Conservation (phyloP, 805 yeast genomes). For the Candida ulmi region DNA sequence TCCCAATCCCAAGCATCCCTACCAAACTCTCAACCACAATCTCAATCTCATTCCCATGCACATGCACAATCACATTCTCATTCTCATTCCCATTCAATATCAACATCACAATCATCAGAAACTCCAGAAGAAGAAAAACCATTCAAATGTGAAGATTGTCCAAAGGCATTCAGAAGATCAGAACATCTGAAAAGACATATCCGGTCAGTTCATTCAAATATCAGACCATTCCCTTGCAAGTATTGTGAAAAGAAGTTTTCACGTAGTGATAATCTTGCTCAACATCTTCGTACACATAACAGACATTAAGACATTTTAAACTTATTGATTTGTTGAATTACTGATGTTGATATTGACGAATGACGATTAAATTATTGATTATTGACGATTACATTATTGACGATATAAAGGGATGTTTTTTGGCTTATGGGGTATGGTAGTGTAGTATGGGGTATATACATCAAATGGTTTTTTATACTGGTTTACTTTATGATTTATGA, state of each 20-base stretch:
- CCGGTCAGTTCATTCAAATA: constrained; percentile 65
- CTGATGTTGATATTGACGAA: no score
- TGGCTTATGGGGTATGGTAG: no score
- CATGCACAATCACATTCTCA: no score
- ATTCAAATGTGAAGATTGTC: constrained; percentile 58
- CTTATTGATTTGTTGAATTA: not conserved
- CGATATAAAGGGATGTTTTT: no score
- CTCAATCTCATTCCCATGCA: no score
- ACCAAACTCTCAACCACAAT: not conserved
- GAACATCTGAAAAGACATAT: constrained; percentile 74
- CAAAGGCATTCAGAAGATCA: constrained; percentile 61
- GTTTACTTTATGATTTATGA: no score
- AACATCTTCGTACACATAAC: constrained; percentile 56
- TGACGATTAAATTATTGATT: no score
- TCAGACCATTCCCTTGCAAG: constrained; percentile 61
- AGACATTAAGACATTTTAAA: constrained; percentile 1
- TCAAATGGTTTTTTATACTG: no score
- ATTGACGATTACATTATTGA: no score
- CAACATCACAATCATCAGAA: not conserved
- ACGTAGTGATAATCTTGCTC: constrained; percentile 60
- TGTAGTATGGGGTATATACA: no score
- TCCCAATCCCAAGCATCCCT: not conserved
- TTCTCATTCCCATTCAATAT: not conserved
- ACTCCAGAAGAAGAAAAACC: constrained; percentile 40
- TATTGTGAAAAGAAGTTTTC: constrained; percentile 61